phyloP scores from a whole-genome alignment of 2,329 filamentous ascomycete genomes.

The Fusarium scirpi region DNA sequence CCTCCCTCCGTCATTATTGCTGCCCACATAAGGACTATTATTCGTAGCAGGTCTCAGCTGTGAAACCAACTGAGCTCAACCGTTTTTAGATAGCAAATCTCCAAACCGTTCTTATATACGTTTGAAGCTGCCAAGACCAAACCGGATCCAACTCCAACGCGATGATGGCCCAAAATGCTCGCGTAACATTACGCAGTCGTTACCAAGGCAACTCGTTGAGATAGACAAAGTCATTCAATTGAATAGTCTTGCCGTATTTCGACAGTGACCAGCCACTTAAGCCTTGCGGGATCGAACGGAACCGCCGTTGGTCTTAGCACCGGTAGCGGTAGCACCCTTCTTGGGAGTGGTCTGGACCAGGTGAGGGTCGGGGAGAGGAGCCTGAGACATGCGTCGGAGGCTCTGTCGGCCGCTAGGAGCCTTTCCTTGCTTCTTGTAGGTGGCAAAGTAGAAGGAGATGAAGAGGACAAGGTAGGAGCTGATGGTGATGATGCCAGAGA shows the following conservation, averaged over 20 bases:
- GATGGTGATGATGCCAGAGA: conserved; percentile 90
- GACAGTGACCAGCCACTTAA: conserved; percentile 39
- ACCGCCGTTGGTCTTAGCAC: conserved; percentile 68
- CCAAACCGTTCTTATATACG: conserved; percentile 46
- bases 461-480: conserved; percentile 97
- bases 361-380: conserved; percentile 80
- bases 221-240: conserved; percentile 4
- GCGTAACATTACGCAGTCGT: conserved; percentile 22
- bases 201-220: conserved; percentile 4
- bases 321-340: conserved; percentile 65
- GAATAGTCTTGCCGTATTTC: background rate
- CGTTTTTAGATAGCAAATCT: conserved; percentile 38
- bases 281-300: conserved; percentile 78
- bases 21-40: conserved; percentile 47
- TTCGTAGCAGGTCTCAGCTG: conserved; percentile 28
- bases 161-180: conserved; percentile 20
- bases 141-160: conserved; percentile 38
- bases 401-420: conserved; percentile 83
- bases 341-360: conserved; percentile 67
- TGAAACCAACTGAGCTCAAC: conserved; percentile 36
- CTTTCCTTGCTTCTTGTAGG: conserved; percentile 90
- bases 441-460: conserved; percentile 98
- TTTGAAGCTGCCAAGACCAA: conserved; percentile 36
- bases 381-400: conserved; percentile 73
- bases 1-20: conserved; percentile 49